Evolutionary conservation across 192 early-diverging fungal genomes (phyloP).

Genomic region (Coemansia sp.): DNA sequence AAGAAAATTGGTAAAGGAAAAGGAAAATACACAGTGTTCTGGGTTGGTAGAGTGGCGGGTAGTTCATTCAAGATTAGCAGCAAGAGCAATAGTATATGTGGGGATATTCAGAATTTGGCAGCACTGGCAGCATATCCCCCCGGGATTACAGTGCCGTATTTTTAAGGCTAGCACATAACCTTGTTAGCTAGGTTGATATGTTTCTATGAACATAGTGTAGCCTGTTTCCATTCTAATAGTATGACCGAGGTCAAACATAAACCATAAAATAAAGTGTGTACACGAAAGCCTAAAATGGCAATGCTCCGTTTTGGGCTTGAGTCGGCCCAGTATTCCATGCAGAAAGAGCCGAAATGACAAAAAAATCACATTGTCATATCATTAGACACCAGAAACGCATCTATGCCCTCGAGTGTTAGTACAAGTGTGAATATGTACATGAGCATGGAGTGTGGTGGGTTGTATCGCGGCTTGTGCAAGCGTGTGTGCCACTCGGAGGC

Average conservation of each 20-base stretch:
- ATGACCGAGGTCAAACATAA: not conserved
- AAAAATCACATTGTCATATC: constrained; percentile 32
- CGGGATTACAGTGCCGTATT: no score
- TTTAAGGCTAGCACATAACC: no score
- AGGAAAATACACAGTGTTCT: no score
- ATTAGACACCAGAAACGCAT: constrained; percentile 31
- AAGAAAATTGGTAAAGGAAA: no score
- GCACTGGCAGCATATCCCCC: no score
- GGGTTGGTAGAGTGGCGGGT: no score
- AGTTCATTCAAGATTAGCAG: no score
- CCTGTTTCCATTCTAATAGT: not conserved
- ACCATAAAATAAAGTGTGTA: no score
- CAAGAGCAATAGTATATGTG: no score
- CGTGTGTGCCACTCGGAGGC: constrained; percentile 34
- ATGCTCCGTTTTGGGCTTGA: constrained; percentile 5
- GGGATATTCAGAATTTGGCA: no score
- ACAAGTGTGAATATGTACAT: constrained; percentile 24
- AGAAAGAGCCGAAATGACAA: constrained; percentile 16
- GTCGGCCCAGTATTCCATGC: constrained; percentile 42
- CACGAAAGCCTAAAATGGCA: constrained; percentile 24
- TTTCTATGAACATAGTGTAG: not conserved
- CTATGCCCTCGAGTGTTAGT: constrained; percentile 34
- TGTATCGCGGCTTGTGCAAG: constrained; percentile 45
- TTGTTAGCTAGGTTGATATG: no score
- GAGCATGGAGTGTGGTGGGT: constrained; percentile 22